Evolutionary conservation across 768 basidiomycete species (phyloP), one percentile per base, ranked within the genome.

Genomic region (Collybiopsis luxurians): DNA sequence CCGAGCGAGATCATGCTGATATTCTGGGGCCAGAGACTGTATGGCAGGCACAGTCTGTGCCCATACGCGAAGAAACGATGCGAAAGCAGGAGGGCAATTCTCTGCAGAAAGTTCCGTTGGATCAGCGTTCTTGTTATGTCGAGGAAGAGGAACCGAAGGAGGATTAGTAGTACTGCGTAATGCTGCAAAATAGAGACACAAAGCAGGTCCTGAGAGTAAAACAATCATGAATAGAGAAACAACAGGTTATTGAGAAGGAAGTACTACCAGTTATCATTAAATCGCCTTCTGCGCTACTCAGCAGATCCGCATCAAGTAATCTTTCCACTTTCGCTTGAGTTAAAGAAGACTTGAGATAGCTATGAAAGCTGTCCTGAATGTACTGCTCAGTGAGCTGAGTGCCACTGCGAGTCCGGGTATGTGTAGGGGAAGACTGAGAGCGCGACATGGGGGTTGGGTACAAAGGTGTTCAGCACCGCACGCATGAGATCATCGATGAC

Each of bases 231-330:
- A n/a, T n/a, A n/a, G n/a, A n/a, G n/a, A n/a, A n/a, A n/a, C n/a
- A n/a, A n/a, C n/a, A n/a, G n/a, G n/a, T n/a, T n/a, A n/a, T n/a
- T n/a, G n/a, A n/a, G n/a, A n/a, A n/a, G n/a, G n/a, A n/a, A n/a
- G n/a, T n/a, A n/a, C n/a, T n/a, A 85, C 92, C 91, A 66, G 89
- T 86, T 57, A 94, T 87, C 90, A 93, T 93, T 28, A 94, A 70
- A 75, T 94, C 91, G 0, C 78, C 82, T 71, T 92, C 89, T 11
- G 90, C 92, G 44, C 85, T 87, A 34, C 85, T 86, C 4, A 94
- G 74, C 1, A 90, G 69, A 40, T 90, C 85, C 6, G 81, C 81
- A 64, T 90, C 88, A 31, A 95, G 73, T 1, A 95, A 75, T 2
- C 75, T 73, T 69, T 95, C 92, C 0, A 78, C 80, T 64, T 90